Evolutionary conservation across 192 early-diverging fungal genomes (phyloP), one percentile per base, ranked within the genome.

Genomic region (Coemansia sp.): DNA sequence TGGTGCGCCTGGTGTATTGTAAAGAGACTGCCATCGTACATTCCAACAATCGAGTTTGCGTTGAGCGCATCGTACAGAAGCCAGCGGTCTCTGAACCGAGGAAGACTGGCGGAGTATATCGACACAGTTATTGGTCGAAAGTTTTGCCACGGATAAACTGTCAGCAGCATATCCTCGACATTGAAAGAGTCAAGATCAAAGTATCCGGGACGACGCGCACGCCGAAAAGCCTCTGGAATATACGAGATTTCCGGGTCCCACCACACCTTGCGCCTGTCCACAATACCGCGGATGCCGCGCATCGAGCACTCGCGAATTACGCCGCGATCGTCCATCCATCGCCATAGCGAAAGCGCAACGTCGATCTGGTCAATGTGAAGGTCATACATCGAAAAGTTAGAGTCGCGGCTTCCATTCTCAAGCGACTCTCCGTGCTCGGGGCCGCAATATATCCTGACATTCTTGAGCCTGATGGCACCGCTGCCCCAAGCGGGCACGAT

Each of bases 1-100:
- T 89, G 69, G 68, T 93, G 93, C n/a, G 93, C 88, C 54, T 89
- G 88, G 72, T 95, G 93, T 18, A 97, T 89, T 60, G 90, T 93
- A 66, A 99, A 99, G 63, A 97, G 73, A 67, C 94, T 96, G 67
- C 96, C 92, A 68, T 97, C 95, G 69, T 95, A 95, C 76, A 90
- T 91, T 8, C 96, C 96, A 7, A 94, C 90, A 62, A 96, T 89
- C 5, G 87, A 88, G 55, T 91, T 90, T 10, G 96, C 96, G 58
- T 90, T 88, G 61, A 99, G 78, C 25, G 93, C 71, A 69, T 98
- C 96, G 67, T 92, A 94, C 36, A 94, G 85, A 20, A 99, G 69
- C 94, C 94, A 99, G 71, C 95, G 94, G 70, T 93, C 89, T 29
- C 96, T 82, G 51, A 99, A 90, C 18, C 77, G 77, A 3, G 92